Evolutionary conservation across 495 filamentous ascomycete species (phyloP), one percentile per base, ranked within the genome.

Genomic region (Usnea hakonensis): DNA sequence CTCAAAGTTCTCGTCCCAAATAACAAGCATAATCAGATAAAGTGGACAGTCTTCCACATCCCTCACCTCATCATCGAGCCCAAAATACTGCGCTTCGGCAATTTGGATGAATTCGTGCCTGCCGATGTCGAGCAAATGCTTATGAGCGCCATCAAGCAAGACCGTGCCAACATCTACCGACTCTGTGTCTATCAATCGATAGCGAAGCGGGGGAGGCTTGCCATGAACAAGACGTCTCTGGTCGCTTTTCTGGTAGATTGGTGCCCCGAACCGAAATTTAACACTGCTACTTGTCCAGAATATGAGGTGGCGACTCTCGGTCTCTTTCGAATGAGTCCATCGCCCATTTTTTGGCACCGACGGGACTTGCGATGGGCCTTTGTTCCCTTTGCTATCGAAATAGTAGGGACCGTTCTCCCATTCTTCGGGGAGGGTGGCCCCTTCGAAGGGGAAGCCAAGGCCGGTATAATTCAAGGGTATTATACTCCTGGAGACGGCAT

Each of bases 21-120:
- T 17, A 21, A 57, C 33, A n/a, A 57, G 54, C 54, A 57, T 57
- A n/a, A 57, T 32, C 16, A 57, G 10, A 57, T 57, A 57, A 13
- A 37, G 38, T 32, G 54, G 54, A 37, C 54, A 57, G 14, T 57
- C 32, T 6, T 57, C 54, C 54, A 57, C 54, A 21, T 57, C 54
- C 54, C 54, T 57, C 54, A n/a, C 54, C 54, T 57, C 54, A 16
- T 57, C 33, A 37, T 57, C 54, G 10, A 21, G 13, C 19, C 54
- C 54, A 10, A 40, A 37, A 21, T 57, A 57, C 32, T 37, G 32
- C 54, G 54, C 54, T 36, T 57, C 54, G 35, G 54, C 54, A 21
- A 57, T 35, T 32, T 57, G 54, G 38, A 57, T 36, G 54, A 57
- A 57, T 26, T 57, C 54, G 32, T 57, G 38, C 32, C 54, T 37